phyloP scores from a whole-genome alignment of 2,329 filamentous ascomycete genomes.

The Ophiosphaerella herpotricha region DNA sequence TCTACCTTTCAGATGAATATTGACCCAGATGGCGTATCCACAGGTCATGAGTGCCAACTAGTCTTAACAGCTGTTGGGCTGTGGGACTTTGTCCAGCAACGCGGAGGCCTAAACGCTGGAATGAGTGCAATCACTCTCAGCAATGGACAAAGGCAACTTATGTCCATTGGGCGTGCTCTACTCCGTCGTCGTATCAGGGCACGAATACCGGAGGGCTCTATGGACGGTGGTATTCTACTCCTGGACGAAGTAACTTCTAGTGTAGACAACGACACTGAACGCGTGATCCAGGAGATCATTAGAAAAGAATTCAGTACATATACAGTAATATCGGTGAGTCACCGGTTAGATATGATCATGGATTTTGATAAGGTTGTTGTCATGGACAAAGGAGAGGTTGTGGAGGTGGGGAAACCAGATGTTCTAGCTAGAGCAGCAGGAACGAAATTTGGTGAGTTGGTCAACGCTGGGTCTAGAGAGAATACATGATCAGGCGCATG shows the following conservation, averaged over 20 bases:
- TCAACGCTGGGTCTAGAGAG: not conserved
- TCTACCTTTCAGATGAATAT: conserved; percentile 50
- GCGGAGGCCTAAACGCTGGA: conserved; percentile 11
- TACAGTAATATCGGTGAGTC: conserved; percentile 23
- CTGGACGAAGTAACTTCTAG: conserved; percentile 38
- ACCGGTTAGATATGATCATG: conserved; percentile 24
- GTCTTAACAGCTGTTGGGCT: conserved; percentile 52
- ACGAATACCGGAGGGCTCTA: not conserved
- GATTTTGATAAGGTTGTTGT: conserved; percentile 29
- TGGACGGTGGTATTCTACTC: conserved; percentile 18
- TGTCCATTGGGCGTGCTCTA: conserved; percentile 63
- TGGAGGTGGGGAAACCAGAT: conserved; percentile 40
- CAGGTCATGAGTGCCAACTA: conserved; percentile 40
- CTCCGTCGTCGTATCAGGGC: conserved; percentile 34
- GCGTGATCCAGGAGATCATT: conserved; percentile 60
- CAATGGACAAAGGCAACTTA: conserved; percentile 63
- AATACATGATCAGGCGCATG: no score
- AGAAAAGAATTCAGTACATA: conserved; percentile 52
- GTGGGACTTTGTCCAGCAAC: conserved; percentile 36
- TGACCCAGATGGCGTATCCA: conserved; percentile 44
- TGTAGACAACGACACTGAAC: conserved; percentile 61
- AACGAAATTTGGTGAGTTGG: not conserved
- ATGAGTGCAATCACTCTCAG: conserved; percentile 10
- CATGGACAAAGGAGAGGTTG: conserved; percentile 49
- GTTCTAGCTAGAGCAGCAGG: not conserved